Evolutionary conservation across 1,284 basidiomycete species (phyloP).

Genomic region (Anthracocystis setariae): DNA sequence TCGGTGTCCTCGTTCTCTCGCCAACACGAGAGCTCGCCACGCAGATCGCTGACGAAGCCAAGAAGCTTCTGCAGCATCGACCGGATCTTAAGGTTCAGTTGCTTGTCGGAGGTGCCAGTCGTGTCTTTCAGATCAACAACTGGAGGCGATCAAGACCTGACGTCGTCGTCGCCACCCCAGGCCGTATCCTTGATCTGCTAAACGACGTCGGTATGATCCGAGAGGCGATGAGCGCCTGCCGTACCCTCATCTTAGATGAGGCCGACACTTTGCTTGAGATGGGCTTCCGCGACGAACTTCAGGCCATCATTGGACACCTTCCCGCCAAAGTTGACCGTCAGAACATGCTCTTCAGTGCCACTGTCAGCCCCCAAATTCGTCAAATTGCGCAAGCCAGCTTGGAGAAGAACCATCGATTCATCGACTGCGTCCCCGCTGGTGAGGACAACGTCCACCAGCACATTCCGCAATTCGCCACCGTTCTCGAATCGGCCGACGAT

Average conservation of each 20-base stretch:
- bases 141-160: conserved; percentile 78
- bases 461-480: conserved; percentile 85
- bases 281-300: conserved; percentile 92
- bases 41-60: conserved; percentile 89
- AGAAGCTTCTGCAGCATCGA: conserved; percentile 76
- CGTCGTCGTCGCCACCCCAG: conserved; percentile 91
- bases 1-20: conserved; percentile 85
- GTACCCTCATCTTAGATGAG: conserved; percentile 89
- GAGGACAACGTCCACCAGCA: conserved; percentile 78
- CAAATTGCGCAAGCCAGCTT: conserved; percentile 73
- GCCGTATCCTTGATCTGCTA: conserved; percentile 84
- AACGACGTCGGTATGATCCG: conserved; percentile 64
- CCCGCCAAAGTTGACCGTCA: conserved; percentile 78
- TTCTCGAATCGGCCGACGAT: conserved; percentile 75
- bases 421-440: conserved; percentile 73
- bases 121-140: conserved; percentile 75
- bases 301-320: conserved; percentile 78
- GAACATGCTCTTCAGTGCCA: conserved; percentile 96
- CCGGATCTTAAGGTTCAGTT: conserved; percentile 72
- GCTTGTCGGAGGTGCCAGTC: conserved; percentile 83
- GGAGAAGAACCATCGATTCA: conserved; percentile 74
- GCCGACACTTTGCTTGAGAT: conserved; percentile 94
- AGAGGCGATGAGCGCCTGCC: conserved; percentile 68
- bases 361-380: conserved; percentile 71
- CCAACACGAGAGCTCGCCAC: conserved; percentile 94